These are phyloP conservation scores for Calocybe cyanea DNA, from an alignment of 768 basidiomycete species.

Conservation along the genomic window DNA sequence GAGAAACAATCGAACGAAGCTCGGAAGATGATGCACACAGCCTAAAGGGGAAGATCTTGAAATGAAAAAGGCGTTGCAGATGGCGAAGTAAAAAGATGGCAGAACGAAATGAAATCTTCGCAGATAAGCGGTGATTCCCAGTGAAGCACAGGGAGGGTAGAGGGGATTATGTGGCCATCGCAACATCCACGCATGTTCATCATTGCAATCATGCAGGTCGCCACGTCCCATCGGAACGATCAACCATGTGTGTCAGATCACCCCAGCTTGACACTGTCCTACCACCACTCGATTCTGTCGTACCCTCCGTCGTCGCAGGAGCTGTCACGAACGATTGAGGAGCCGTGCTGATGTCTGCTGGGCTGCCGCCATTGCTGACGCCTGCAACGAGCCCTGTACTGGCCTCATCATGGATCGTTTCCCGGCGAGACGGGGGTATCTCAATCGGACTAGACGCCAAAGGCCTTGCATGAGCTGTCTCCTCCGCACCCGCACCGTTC, in stretches of 20 bases:
- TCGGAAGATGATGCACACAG: background rate
- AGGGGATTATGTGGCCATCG: background rate
- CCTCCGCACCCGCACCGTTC: conserved; percentile 3
- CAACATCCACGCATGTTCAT: conserved; percentile 10
- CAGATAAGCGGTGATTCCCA: too few species aligned
- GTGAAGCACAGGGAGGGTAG: too few species aligned
- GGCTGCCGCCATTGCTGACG: conserved; percentile 27
- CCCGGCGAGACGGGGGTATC: conserved; percentile 23
- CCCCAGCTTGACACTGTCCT: conserved; percentile 48
- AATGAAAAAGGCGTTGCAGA: conserved; percentile 10
- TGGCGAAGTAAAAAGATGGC: conserved; percentile 8
- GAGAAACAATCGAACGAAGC: background rate
- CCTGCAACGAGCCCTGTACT: conserved; percentile 16
- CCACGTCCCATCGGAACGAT: conserved; percentile 34
- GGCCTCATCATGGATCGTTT: conserved; percentile 3
- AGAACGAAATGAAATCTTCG: conserved; percentile 8
- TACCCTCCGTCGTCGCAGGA: conserved; percentile 54
- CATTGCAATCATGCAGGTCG: conserved; percentile 34
- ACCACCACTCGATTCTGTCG: conserved; percentile 51
- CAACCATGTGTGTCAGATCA: conserved; percentile 38
- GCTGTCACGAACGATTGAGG: conserved; percentile 66
- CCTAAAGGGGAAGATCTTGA: conserved; percentile 1
- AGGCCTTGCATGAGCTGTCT: conserved; percentile 9
- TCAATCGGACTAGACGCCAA: conserved; percentile 20
- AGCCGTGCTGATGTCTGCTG: conserved; percentile 65